Percentiles rank a stretch among this genome's conserved stretches.
phyloP scores from a whole-genome alignment of 83 land plant genomes.

The Picea abies region DNA sequence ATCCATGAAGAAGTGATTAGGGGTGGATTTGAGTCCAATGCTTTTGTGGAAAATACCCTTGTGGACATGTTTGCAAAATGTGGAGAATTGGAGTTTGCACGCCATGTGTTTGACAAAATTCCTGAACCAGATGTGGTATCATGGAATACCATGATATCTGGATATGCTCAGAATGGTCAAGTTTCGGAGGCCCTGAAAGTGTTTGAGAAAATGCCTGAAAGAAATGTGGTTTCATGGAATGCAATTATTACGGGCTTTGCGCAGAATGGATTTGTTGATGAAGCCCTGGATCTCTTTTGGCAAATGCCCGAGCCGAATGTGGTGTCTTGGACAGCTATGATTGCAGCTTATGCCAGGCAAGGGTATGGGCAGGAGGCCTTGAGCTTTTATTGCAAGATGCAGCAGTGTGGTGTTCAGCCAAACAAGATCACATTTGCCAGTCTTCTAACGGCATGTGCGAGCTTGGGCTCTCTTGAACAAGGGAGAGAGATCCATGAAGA shows the following conservation, averaged over 20 bases:
- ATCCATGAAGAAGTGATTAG: not conserved
- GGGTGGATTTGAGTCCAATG: constrained; percentile 1
- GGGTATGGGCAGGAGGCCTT: too few relatives aligned
- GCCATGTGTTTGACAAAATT: constrained; percentile 24
- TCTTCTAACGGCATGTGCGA: constrained; percentile 24
- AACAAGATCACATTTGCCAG: constrained; percentile 20
- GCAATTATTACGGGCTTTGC: not conserved
- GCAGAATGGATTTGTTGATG: not conserved
- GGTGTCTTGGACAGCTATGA: too few relatives aligned
- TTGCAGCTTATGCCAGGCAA: too few relatives aligned
- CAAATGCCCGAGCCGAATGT: not conserved
- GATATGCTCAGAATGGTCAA: constrained; percentile 12
- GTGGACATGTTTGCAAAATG: constrained; percentile 17
- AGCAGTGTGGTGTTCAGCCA: not conserved
- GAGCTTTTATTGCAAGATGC: too few relatives aligned
- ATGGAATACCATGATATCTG: constrained; percentile 36
- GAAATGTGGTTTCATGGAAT: not conserved
- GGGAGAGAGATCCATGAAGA: constrained; percentile 22
- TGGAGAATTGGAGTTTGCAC: constrained; percentile 2
- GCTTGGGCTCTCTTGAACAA: constrained; percentile 23
- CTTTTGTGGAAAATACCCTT: constrained; percentile 27
- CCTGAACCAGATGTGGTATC: constrained; percentile 21
- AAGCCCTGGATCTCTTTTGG: not conserved
- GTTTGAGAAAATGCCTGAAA: constrained; percentile 22
- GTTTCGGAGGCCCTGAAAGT: constrained; percentile 11